Conservation (phyloP, 2,329 filamentous ascomycete genomes). For the Alternaria brassicae region DNA sequence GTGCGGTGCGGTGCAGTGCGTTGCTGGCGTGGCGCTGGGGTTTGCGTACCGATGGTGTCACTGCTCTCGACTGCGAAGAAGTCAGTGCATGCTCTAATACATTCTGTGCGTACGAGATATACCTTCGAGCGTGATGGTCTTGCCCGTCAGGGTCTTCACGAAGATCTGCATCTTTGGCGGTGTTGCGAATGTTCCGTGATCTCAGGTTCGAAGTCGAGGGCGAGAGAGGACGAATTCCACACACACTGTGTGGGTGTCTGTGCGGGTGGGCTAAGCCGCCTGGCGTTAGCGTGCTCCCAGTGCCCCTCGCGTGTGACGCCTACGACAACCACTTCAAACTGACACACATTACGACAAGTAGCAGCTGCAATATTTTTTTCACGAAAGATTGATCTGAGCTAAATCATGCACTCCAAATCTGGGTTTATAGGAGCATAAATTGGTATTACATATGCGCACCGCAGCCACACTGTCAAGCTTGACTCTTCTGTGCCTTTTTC, state of each 20-base stretch:
- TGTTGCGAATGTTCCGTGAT: slow-evolving; percentile 38
- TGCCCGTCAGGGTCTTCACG: slow-evolving; percentile 99
- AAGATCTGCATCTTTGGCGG: slow-evolving; percentile 64
- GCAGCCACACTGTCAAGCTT: neutral
- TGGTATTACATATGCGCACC: neutral
- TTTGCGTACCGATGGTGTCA: slow-evolving; percentile 77
- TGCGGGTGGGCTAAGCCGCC: slow-evolving; percentile 20
- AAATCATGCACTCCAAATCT: too few relatives aligned
- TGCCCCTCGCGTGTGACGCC: slow-evolving; percentile 20
- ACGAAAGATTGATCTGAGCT: neutral
- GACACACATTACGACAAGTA: neutral
- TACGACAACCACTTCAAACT: neutral
- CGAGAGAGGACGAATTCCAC: slow-evolving; percentile 27
- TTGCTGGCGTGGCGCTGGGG: slow-evolving; percentile 20
- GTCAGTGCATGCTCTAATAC: neutral
- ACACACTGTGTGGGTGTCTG: slow-evolving; percentile 23
- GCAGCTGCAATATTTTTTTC: neutral
- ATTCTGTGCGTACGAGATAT: slow-evolving; percentile 43
- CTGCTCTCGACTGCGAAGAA: slow-evolving; percentile 74
- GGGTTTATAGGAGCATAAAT: neutral
- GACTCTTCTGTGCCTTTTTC: slow-evolving; percentile 25
- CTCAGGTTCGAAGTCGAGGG: slow-evolving; percentile 35
- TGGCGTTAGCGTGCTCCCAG: slow-evolving; percentile 6
- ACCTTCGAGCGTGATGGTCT: slow-evolving; percentile 97
- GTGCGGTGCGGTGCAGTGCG: slow-evolving; percentile 19